Percentiles rank a stretch among this genome's conserved stretches.
These are phyloP conservation scores for Bothriochloa decipiens DNA, from an alignment of 176 grass and related monocot species.

Conservation along the genomic window DNA sequence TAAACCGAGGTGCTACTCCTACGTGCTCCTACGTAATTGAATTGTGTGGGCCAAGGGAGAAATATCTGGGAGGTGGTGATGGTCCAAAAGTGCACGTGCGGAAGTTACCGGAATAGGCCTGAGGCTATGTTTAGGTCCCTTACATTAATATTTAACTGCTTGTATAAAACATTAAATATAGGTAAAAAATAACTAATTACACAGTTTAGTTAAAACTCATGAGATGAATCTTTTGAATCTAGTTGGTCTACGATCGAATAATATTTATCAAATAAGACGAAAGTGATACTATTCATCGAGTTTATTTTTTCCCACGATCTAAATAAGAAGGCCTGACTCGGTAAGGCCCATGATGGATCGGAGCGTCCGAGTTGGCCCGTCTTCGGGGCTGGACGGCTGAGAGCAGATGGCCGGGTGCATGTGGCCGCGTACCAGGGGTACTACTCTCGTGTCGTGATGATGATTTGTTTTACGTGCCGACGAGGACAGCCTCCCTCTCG, in stretches of 20 bases:
- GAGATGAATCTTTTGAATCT: no score
- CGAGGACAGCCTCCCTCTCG: neutral
- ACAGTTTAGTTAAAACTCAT: no score
- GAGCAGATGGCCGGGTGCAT: neutral
- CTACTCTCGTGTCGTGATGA: neutral
- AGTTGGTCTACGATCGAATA: no score
- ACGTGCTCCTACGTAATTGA: no score
- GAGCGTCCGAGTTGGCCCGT: neutral
- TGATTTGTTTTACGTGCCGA: neutral
- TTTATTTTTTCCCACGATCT: no score
- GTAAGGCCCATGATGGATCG: neutral
- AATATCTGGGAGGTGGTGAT: slow-evolving; percentile 11
- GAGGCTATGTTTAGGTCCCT: no score
- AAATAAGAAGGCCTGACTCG: neutral
- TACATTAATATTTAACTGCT: no score
- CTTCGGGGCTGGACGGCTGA: neutral
- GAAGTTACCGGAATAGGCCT: slow-evolving; percentile 13
- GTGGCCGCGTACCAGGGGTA: neutral
- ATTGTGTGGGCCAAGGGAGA: neutral
- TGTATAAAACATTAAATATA: no score
- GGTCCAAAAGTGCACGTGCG: slow-evolving; percentile 16
- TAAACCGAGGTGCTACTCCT: no score
- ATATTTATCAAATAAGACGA: no score
- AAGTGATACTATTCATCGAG: no score
- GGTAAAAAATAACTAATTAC: no score